These are phyloP conservation scores for Neurospora sp. DNA, from an alignment of 495 filamentous ascomycete species.

Conservation along the genomic window DNA sequence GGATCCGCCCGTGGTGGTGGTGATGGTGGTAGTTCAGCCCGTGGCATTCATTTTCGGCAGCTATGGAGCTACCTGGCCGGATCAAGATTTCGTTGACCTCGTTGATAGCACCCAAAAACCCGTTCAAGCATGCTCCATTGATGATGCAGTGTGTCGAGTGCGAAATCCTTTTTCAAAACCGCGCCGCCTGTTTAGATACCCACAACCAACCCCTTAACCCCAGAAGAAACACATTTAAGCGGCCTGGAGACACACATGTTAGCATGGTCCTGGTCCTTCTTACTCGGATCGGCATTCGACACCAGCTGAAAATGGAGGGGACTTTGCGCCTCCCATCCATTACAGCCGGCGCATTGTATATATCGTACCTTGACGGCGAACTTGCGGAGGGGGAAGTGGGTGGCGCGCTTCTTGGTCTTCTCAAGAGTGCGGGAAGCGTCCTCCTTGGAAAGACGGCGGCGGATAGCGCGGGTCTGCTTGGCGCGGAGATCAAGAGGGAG, in stretches of 20 bases:
- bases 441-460: slow-evolving; percentile 80
- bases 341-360: neutral
- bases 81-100: slow-evolving; percentile 25
- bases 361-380: slow-evolving; percentile 86
- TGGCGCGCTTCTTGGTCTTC: slow-evolving; percentile 87
- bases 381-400: slow-evolving; percentile 97
- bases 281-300: neutral
- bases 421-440: slow-evolving; percentile 71
- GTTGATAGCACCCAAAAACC: slow-evolving; percentile 26
- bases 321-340: neutral
- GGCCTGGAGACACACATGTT: slow-evolving; percentile 12
- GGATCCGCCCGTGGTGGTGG: neutral
- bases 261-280: slow-evolving; percentile 7
- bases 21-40: slow-evolving; percentile 16
- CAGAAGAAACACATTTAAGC: slow-evolving; percentile 17
- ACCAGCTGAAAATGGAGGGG: neutral
- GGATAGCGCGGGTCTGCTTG: slow-evolving; percentile 94
- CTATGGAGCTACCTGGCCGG: slow-evolving; percentile 25
- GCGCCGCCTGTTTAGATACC: slow-evolving; percentile 24
- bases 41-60: slow-evolving; percentile 26
- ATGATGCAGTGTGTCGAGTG: slow-evolving; percentile 28
- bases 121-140: slow-evolving; percentile 26
- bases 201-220: slow-evolving; percentile 21
- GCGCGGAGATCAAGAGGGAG: slow-evolving; percentile 90
- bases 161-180: slow-evolving; percentile 25